Percentiles rank a stretch among this genome's conserved stretches.
These are phyloP conservation scores for Onygenales sp. DNA, from an alignment of 2,329 filamentous ascomycete species.

Conservation along the genomic window DNA sequence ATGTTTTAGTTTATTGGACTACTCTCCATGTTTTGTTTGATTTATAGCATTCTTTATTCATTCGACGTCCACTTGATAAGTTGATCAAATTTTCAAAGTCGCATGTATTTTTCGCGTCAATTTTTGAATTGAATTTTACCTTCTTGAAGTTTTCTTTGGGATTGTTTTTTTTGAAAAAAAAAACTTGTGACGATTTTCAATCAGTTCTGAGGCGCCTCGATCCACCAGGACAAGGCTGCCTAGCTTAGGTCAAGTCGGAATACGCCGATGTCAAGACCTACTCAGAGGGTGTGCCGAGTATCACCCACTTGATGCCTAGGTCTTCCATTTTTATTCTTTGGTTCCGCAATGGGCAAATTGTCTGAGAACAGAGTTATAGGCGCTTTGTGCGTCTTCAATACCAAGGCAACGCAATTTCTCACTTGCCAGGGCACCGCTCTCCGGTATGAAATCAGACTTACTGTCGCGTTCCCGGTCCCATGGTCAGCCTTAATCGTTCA, in stretches of 20 bases:
- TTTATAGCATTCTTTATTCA: too few relatives aligned
- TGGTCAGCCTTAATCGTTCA: constrained; percentile 1
- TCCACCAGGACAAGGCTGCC: constrained; percentile 1
- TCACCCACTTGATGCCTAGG: not conserved
- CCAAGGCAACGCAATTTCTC: not conserved
- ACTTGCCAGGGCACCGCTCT: not conserved
- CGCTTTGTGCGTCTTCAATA: not conserved
- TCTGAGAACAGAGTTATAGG: not conserved
- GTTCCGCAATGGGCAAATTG: not conserved
- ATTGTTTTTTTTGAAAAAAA: not conserved
- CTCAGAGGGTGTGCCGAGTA: not conserved
- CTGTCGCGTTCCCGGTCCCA: not conserved
- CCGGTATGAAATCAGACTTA: not conserved
- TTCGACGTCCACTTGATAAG: not conserved
- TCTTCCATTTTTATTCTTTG: not conserved
- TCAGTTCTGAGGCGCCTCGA: not conserved
- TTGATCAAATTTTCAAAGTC: not conserved
- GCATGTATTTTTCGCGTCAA: not conserved
- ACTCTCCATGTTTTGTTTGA: too few relatives aligned
- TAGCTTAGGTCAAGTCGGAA: not conserved
- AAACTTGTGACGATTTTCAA: not conserved
- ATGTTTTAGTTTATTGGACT: too few relatives aligned
- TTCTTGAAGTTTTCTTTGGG: not conserved
- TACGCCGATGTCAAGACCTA: not conserved
- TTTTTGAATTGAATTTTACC: not conserved